Evolutionary conservation across 2,329 filamentous ascomycete species (phyloP).

Genomic region (Colletotrichum lindemuthianum): DNA sequence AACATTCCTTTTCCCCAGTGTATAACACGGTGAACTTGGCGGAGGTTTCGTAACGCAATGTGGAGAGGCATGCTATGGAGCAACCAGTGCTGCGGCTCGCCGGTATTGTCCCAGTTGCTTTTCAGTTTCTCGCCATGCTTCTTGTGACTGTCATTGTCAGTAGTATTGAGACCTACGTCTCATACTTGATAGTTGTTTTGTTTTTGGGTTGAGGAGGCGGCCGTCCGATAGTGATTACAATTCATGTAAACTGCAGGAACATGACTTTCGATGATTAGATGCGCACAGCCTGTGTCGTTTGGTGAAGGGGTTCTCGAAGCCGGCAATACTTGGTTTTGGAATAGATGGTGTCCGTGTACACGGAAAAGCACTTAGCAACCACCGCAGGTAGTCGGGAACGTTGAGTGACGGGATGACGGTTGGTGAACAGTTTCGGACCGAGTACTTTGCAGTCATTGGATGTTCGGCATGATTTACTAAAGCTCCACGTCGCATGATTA

Average conservation of each 20-base stretch:
- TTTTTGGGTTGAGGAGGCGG: background rate
- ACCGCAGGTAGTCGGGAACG: conserved; percentile 6
- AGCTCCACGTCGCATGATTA: background rate
- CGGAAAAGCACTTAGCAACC: background rate
- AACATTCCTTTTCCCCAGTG: conserved; percentile 25
- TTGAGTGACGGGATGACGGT: background rate
- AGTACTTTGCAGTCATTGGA: background rate
- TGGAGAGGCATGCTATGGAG: no score
- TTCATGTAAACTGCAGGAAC: conserved; percentile 11
- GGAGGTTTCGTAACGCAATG: background rate
- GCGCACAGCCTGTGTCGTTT: conserved; percentile 17
- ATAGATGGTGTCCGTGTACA: conserved; percentile 9
- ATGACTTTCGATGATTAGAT: conserved; percentile 18
- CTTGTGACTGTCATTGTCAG: no score
- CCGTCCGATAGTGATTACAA: background rate
- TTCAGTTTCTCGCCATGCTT: background rate
- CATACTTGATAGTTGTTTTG: no score
- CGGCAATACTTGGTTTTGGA: background rate
- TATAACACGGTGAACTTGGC: conserved; percentile 5
- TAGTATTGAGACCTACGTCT: no score
- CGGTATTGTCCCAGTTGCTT: background rate
- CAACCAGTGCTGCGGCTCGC: no score
- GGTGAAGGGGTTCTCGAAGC: conserved; percentile 24
- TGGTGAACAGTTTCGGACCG: background rate
- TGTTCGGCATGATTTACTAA: no score